Percentiles rank a stretch among this genome's conserved stretches.
phyloP scores from a whole-genome alignment of 2,329 filamentous ascomycete genomes.

The Xylariaceae sp. region DNA sequence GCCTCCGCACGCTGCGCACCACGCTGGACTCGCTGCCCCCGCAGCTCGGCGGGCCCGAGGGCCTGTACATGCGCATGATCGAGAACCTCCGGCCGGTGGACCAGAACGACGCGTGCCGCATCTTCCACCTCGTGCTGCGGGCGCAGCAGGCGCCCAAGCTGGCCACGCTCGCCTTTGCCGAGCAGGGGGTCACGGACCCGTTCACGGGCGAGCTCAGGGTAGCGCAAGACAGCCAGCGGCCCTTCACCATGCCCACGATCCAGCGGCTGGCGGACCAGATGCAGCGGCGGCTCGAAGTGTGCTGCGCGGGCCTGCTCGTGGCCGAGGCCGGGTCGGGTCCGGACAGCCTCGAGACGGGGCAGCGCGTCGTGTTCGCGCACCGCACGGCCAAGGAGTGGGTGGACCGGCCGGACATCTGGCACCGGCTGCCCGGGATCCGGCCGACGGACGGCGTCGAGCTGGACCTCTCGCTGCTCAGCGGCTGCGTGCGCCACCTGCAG shows the following conservation, averaged over 20 bases:
- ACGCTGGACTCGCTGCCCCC: slow-evolving; percentile 23
- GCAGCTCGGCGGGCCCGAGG: slow-evolving; percentile 23
- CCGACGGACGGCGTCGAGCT: slow-evolving; percentile 16
- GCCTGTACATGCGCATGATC: slow-evolving; percentile 27
- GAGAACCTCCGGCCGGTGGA: slow-evolving; percentile 20
- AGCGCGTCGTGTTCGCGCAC: slow-evolving; percentile 25
- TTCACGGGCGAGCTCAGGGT: slow-evolving; percentile 17
- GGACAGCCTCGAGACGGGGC: slow-evolving; percentile 13
- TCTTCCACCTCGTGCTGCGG: slow-evolving; percentile 23
- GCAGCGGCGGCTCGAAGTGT: slow-evolving; percentile 17
- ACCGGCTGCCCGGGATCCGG: slow-evolving; percentile 14
- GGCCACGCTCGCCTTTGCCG: slow-evolving; percentile 23
- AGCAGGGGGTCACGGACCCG: slow-evolving; percentile 19
- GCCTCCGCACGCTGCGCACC: slow-evolving; percentile 19
- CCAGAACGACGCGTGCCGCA: slow-evolving; percentile 20
- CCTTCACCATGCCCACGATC: slow-evolving; percentile 12
- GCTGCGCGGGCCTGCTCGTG: slow-evolving; percentile 21
- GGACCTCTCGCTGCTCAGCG: slow-evolving; percentile 21
- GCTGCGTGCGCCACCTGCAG: slow-evolving; percentile 23
- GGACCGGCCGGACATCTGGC: slow-evolving; percentile 23
- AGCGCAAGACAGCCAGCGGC: slow-evolving; percentile 12
- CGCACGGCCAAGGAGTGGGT: slow-evolving; percentile 27
- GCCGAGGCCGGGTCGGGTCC: slow-evolving; percentile 14
- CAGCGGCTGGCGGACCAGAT: slow-evolving; percentile 18
- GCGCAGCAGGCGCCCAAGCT: slow-evolving; percentile 25